phyloP scores from a whole-genome alignment of 108 stramenopile species.

The Stephanodiscus triporus region DNA sequence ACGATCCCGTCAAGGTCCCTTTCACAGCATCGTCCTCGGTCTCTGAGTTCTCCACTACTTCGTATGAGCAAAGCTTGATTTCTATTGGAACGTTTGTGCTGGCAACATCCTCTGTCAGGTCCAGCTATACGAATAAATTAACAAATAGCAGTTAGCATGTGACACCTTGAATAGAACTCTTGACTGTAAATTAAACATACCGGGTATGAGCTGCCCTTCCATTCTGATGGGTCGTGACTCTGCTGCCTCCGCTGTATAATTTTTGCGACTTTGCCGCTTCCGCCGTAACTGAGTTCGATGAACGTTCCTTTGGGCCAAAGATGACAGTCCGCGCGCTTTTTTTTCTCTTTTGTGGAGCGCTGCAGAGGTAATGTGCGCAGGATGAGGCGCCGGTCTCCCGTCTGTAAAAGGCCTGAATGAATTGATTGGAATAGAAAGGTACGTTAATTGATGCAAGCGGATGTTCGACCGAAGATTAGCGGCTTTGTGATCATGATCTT shows the following conservation, averaged over 20 bases:
- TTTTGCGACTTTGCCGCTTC: not conserved
- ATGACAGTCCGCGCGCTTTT: constrained; percentile 70
- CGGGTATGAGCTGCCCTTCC: constrained; percentile 61
- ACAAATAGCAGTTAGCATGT: not conserved
- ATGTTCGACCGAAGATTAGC: not conserved
- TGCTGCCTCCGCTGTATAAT: constrained; percentile 73
- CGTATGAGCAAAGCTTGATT: constrained; percentile 54
- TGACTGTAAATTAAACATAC: not conserved
- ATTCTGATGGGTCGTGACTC: constrained; percentile 57
- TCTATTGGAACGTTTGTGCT: constrained; percentile 15
- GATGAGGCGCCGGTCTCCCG: constrained; percentile 55
- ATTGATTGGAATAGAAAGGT: not conserved
- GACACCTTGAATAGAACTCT: not conserved
- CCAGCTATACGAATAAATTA: constrained; percentile 19
- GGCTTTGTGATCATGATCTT: not conserved
- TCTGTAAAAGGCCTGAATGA: constrained; percentile 12
- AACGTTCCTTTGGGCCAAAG: constrained; percentile 85
- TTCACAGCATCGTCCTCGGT: not conserved
- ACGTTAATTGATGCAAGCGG: not conserved
- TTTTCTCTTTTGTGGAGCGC: constrained; percentile 31
- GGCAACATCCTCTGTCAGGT: constrained; percentile 50
- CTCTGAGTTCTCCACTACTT: constrained; percentile 30
- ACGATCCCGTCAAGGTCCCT: constrained; percentile 39
- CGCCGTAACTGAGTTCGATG: constrained; percentile 35
- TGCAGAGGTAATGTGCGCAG: constrained; percentile 62